phyloP scores from a whole-genome alignment of 2,329 filamentous ascomycete species.

The Colletotrichum liriopes region DNA sequence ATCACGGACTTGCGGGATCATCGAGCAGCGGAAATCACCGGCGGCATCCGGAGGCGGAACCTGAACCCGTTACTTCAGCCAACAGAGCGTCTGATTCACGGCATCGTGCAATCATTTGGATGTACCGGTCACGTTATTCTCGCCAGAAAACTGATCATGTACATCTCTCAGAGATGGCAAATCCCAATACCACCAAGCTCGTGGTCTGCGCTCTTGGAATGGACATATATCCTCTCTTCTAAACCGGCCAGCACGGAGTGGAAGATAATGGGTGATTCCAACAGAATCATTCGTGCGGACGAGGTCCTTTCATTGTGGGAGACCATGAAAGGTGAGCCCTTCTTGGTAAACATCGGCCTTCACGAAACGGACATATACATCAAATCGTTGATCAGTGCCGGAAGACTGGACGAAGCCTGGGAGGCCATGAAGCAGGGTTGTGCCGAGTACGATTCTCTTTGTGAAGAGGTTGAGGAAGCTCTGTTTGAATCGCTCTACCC shows the following conservation, averaged over 20 bases:
- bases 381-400: constrained; percentile 54
- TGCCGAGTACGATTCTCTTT: constrained; percentile 18
- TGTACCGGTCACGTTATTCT: constrained; percentile 74
- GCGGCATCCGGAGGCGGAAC: constrained; percentile 56
- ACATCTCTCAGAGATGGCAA: constrained; percentile 72
- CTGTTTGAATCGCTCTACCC: constrained; percentile 38
- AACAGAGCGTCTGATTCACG: constrained; percentile 70
- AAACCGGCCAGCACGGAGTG: constrained; percentile 57
- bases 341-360: constrained; percentile 70
- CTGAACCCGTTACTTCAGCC: constrained; percentile 71
- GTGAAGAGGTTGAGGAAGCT: constrained; percentile 29
- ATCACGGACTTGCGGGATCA: constrained; percentile 34
- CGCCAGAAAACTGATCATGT: constrained; percentile 73
- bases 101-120: constrained; percentile 79
- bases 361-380: constrained; percentile 66
- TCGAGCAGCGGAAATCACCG: constrained; percentile 48
- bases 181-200: constrained; percentile 70
- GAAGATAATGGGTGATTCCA: constrained; percentile 49
- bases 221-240: constrained; percentile 72
- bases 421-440: constrained; percentile 23
- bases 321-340: constrained; percentile 72
- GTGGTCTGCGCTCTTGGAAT: constrained; percentile 79
- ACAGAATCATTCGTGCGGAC: constrained; percentile 54
- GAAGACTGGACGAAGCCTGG: constrained; percentile 27
- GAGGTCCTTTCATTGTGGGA: constrained; percentile 71